A percentile compares a stretch with the other conserved stretches of the same genome.
These are phyloP conservation scores for Ceratobasidium sp. DNA, from an alignment of 1,284 basidiomycete species.

Conservation along the genomic window DNA sequence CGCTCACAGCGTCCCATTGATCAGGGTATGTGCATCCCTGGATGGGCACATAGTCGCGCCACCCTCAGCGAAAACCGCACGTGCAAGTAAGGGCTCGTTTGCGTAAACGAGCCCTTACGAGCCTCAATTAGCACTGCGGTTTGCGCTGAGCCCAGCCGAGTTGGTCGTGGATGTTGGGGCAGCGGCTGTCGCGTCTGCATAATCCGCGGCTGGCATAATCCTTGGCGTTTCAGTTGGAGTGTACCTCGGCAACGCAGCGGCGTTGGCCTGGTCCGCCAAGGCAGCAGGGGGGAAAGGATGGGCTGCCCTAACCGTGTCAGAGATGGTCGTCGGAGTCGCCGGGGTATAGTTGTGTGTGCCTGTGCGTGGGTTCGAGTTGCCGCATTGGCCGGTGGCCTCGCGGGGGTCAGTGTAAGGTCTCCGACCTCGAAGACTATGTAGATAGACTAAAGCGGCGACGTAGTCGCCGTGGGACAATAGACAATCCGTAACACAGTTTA, in stretches of 20 bases:
- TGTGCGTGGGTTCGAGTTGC: conserved; percentile 52
- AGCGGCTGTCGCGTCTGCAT: too few species aligned
- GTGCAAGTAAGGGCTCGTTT: too few species aligned
- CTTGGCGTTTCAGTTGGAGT: conserved; percentile 57
- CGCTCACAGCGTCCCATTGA: conserved; percentile 61
- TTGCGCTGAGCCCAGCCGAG: too few species aligned
- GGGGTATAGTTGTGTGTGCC: too few species aligned
- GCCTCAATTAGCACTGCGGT: too few species aligned
- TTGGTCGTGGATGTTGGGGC: conserved; percentile 48
- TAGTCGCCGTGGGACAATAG: conserved; percentile 82
- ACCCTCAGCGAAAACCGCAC: conserved; percentile 69
- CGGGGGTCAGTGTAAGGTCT: too few species aligned
- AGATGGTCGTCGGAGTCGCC: conserved; percentile 53
- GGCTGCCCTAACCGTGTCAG: conserved; percentile 46
- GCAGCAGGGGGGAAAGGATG: conserved; percentile 13
- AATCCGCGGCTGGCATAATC: conserved; percentile 45
- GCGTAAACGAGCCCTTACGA: too few species aligned
- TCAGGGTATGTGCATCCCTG: conserved; percentile 69
- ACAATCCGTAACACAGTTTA: too few species aligned
- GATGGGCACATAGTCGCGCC: conserved; percentile 60
- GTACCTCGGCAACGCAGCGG: conserved; percentile 52
- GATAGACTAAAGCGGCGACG: conserved; percentile 82
- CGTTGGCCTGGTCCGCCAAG: conserved; percentile 45
- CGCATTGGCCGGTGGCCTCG: conserved; percentile 70
- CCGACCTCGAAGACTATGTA: too few species aligned